Percentiles rank a stretch among this genome's conserved stretches.
Evolutionary conservation across 192 early-diverging fungal species (phyloP).

Genomic region (Coemansia asiatica): DNA sequence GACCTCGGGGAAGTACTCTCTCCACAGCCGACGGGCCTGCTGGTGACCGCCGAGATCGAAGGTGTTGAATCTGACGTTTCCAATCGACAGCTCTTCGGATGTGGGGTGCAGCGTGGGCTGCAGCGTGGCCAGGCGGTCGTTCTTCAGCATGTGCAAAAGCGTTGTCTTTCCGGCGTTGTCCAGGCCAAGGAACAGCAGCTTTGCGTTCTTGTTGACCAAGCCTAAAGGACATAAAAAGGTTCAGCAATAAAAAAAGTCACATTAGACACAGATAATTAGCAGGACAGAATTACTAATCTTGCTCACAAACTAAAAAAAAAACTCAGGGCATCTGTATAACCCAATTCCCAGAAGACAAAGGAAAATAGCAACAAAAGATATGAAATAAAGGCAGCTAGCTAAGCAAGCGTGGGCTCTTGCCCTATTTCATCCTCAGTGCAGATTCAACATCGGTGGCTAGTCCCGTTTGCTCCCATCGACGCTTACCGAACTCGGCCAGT

Average conservation of each 20-base stretch:
- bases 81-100: conserved; percentile 96
- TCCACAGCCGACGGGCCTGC: conserved; percentile 97
- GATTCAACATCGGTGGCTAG: not conserved
- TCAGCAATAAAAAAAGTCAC: not conserved
- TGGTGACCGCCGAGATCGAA: conserved; percentile 97
- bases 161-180: conserved; percentile 99
- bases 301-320: too few relatives aligned
- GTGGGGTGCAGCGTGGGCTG: conserved; percentile 96
- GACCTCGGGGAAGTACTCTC: conserved; percentile 98
- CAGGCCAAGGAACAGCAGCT: conserved; percentile 96
- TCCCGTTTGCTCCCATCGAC: not conserved
- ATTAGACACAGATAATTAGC: not conserved
- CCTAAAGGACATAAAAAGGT: conserved; percentile 56
- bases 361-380: too few relatives aligned
- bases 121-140: conserved; percentile 91
- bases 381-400: too few relatives aligned
- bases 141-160: conserved; percentile 98
- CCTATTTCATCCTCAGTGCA: conserved; percentile 10
- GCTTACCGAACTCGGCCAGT: conserved; percentile 83
- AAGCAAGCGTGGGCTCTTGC: too few relatives aligned
- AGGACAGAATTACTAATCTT: not conserved
- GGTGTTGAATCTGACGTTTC: conserved; percentile 95
- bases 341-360: too few relatives aligned
- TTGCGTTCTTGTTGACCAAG: conserved; percentile 98
- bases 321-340: too few relatives aligned